Base-by-base conservation (phyloP, 805 yeast genomes). In the Candida dajiaensis region DNA sequence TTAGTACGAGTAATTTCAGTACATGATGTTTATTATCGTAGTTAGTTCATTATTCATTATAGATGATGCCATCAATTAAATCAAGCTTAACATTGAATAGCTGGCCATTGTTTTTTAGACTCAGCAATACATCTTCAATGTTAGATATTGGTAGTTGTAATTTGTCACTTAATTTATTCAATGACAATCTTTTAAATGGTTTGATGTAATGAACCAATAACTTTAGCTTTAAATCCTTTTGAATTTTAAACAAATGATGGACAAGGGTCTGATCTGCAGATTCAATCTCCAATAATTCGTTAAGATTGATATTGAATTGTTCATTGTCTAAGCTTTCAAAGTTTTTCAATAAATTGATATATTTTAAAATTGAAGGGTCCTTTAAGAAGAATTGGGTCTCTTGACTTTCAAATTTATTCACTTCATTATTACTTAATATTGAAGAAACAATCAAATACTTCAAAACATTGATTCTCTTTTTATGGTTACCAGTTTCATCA, bases 401-500 rank as follows among this genome's bases (percentile, higher is more conserved):
- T 40, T 59, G 64, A 48, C 63, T 58, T 29, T 60, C 64, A 44
- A 60, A 59, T 44, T 60, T 60, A 46, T 60, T 59, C 40, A 60
- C 55, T 36, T 57, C 79, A 45, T 81, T 82, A n/a, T 80, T 71
- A 43, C 66, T 65, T 12, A 74, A 58, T 39, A 87, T 66, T 42
- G 85, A 65, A 6, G 84, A 77, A 22, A 87, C 57, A 2, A 83
- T 78, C 46, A 82, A 72, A 62, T 80, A 81, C 51, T 78, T 77
- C 51, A 88, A 68, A 4, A 83, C 76, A 35, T 69, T 68, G 13
- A 78, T 68, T 53, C 89, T 76, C 43, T 74, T 74, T 41, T 66
- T 72, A 38, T 74, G 73, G 50, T 81, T 81, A 15, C 89, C 92
- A 33, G 82, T 73, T 56, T 81, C 85, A 55, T 81, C 84, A 55